Conservation (phyloP, 108 stramenopile species). For the Nitzschia sp. region DNA sequence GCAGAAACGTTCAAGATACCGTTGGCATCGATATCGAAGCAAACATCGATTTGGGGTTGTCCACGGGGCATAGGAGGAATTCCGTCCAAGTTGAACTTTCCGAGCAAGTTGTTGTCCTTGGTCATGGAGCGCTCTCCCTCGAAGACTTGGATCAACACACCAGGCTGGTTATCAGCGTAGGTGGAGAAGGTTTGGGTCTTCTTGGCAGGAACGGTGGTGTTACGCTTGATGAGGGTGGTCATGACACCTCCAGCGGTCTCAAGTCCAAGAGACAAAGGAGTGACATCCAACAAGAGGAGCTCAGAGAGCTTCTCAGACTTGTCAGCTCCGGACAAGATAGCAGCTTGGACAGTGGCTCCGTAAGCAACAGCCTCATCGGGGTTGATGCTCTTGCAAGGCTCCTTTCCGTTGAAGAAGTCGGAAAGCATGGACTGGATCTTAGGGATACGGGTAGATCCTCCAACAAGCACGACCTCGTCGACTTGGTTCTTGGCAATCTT, state of each 20-base stretch:
- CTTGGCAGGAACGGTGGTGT: conserved; percentile 96
- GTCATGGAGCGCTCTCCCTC: conserved; percentile 99
- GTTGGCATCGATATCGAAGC: conserved; percentile 98
- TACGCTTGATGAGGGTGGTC: conserved; percentile 93
- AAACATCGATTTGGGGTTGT: conserved; percentile 98
- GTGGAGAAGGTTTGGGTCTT: conserved; percentile 99
- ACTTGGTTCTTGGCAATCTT: conserved; percentile 96
- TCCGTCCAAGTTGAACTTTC: conserved; percentile 98
- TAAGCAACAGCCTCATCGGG: conserved; percentile 96
- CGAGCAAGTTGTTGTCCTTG: conserved; percentile 98
- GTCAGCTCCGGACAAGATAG: conserved; percentile 91
- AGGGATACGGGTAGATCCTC: conserved; percentile 98
- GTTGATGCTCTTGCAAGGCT: conserved; percentile 97
- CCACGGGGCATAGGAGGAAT: conserved; percentile 99
- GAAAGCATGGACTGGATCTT: conserved; percentile 92
- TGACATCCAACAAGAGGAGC: conserved; percentile 95
- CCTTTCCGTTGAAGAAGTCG: conserved; percentile 99
- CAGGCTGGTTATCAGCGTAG: conserved; percentile 99
- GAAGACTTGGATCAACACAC: conserved; percentile 98
- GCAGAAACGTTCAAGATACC: conserved; percentile 89
- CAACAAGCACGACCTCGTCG: conserved; percentile 95
- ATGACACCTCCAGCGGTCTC: conserved; percentile 97
- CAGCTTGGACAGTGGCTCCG: conserved; percentile 95
- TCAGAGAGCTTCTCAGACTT: conserved; percentile 96
- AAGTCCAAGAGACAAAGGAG: conserved; percentile 96